Conservation (phyloP, 2,329 filamentous ascomycete species). For the Gnomoniopsis smithogilvyi region DNA sequence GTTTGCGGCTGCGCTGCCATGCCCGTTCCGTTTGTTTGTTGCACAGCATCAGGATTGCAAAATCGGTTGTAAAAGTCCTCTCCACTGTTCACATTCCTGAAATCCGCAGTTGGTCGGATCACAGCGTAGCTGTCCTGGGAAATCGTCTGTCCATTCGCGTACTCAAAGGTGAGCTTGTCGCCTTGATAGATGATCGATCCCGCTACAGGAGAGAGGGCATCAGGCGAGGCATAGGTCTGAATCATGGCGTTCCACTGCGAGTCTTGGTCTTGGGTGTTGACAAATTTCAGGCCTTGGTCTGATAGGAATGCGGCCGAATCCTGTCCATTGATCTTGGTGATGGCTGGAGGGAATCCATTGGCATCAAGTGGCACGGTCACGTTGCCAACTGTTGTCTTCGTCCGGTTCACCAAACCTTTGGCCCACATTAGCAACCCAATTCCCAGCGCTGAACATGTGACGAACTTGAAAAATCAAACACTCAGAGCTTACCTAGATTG, state of each 20-base stretch:
- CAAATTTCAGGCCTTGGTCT: slow-evolving; percentile 40
- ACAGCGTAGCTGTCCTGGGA: slow-evolving; percentile 26
- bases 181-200: slow-evolving; percentile 26
- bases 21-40: slow-evolving; percentile 11
- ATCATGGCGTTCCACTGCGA: slow-evolving; percentile 45
- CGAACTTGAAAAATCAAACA: neutral
- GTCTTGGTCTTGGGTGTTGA: slow-evolving; percentile 53
- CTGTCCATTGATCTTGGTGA: slow-evolving; percentile 55
- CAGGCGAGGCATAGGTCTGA: slow-evolving; percentile 25
- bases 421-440: neutral
- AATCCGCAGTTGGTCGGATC: slow-evolving; percentile 25
- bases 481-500: slow-evolving; percentile 36
- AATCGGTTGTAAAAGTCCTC: slow-evolving; percentile 34
- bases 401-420: slow-evolving; percentile 31
- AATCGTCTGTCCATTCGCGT: slow-evolving; percentile 29
- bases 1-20: neutral
- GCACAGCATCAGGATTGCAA: slow-evolving; percentile 25
- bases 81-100: slow-evolving; percentile 29
- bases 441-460: neutral
- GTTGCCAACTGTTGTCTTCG: slow-evolving; percentile 22
- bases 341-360: slow-evolving; percentile 37
- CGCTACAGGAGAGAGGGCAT: slow-evolving; percentile 21
- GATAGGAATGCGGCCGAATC: slow-evolving; percentile 47
- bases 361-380: slow-evolving; percentile 7
- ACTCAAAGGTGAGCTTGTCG: slow-evolving; percentile 28